Percentiles rank a stretch among this genome's conserved stretches.
Conservation (phyloP, 2,329 filamentous ascomycete species). For the Neopestalotiopsis clavispora region DNA sequence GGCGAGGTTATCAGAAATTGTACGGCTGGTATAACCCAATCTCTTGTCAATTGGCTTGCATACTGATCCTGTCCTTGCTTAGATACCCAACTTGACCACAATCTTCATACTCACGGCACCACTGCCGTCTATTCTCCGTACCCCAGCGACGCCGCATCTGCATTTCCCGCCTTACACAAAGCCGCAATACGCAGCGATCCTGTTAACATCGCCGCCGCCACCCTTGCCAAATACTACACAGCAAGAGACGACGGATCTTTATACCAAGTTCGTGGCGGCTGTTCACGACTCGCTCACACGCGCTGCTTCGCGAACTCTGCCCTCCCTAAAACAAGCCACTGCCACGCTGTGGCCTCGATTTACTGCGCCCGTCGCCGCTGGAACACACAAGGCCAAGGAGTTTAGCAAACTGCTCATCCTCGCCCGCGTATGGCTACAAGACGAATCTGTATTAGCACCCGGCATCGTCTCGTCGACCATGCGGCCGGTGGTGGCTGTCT, state of each 20-base stretch:
- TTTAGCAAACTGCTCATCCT: constrained; percentile 83
- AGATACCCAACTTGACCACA: constrained; percentile 81
- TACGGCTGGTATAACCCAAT: constrained; percentile 47
- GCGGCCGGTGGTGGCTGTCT: background rate
- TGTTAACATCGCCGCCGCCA: constrained; percentile 57
- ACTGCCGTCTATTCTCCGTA: constrained; percentile 55
- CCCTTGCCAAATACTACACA: constrained; percentile 54
- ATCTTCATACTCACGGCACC: constrained; percentile 61
- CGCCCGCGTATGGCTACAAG: constrained; percentile 71
- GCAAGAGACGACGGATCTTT: constrained; percentile 69
- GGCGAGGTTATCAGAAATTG: constrained; percentile 79
- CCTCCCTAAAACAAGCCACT: constrained; percentile 73
- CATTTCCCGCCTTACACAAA: constrained; percentile 87
- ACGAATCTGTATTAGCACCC: constrained; percentile 72
- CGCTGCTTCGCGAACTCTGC: constrained; percentile 79
- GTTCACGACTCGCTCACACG: constrained; percentile 87
- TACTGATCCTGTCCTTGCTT: constrained; percentile 15
- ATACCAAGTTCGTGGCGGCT: constrained; percentile 80
- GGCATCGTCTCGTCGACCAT: constrained; percentile 52
- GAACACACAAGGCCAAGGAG: constrained; percentile 77
- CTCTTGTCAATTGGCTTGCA: background rate
- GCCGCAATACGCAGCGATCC: constrained; percentile 76
- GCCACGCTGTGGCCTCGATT: constrained; percentile 84
- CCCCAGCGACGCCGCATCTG: constrained; percentile 74
- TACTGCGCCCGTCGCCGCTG: constrained; percentile 74